Evolutionary conservation across 2,329 filamentous ascomycete species (phyloP).

Genomic region (Achaetomium macrosporum): DNA sequence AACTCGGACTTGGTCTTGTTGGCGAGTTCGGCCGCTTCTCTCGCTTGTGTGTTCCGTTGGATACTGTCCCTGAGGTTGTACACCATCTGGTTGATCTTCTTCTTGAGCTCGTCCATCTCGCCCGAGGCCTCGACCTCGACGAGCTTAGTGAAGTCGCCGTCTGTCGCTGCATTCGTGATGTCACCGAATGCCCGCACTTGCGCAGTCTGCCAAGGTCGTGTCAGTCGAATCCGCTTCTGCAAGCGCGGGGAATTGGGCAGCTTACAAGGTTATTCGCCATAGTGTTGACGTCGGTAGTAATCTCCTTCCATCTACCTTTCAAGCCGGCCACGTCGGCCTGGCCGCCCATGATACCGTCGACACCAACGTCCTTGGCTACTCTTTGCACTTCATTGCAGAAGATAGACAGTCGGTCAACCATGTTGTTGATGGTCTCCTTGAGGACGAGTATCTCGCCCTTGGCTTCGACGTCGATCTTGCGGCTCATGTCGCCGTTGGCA

Average conservation of each 20-base stretch:
- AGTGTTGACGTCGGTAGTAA: constrained; percentile 93
- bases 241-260: neutral
- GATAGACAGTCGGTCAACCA: constrained; percentile 90
- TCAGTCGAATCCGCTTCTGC: constrained; percentile 27
- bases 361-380: constrained; percentile 92
- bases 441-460: constrained; percentile 91
- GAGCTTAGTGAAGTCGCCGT: constrained; percentile 93
- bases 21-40: constrained; percentile 90
- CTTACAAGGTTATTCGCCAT: constrained; percentile 66
- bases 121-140: constrained; percentile 96
- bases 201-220: constrained; percentile 60
- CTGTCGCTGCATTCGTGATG: constrained; percentile 95
- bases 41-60: constrained; percentile 89
- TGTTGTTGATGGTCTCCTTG: constrained; percentile 97
- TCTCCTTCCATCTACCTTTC: constrained; percentile 95
- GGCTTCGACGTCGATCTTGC: constrained; percentile 91
- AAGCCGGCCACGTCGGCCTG: constrained; percentile 92
- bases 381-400: constrained; percentile 96
- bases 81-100: constrained; percentile 99
- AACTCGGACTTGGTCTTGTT: constrained; percentile 99
- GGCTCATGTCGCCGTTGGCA: constrained; percentile 90
- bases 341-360: constrained; percentile 97
- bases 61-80: constrained; percentile 93
- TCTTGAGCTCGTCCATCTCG: constrained; percentile 98
- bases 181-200: constrained; percentile 97